Evolutionary conservation across 805 yeast species (phyloP), one percentile per base, ranked within the genome.

Genomic region (Saturnispora mendoncae): DNA sequence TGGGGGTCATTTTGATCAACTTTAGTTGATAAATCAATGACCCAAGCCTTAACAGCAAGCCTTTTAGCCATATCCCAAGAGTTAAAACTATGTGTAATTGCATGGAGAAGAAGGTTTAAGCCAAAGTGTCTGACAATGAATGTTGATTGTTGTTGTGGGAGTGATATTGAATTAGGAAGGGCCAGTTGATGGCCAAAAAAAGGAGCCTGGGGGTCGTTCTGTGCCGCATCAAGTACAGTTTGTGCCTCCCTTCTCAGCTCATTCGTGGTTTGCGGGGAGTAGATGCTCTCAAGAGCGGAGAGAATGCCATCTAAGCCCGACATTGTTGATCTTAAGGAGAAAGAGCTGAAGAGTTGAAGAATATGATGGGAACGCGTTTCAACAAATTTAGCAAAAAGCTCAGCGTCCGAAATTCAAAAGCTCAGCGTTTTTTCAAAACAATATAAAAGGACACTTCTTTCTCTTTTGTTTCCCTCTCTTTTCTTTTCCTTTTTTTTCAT

Each of bases 111-210:
- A 46, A 92, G 62, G 14, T 90, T 78, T 30, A 92, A 66, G 0
- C 98, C 98, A 58, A 78, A 92, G 60, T 94, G 97, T 46, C 95
- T 77, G 19, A 88, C 87, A 21, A 85, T 77, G 33, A 73, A 66
- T 50, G 78, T 66, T 63, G 74, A 66, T 18, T 39, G 33, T 23
- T 28, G 27, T 15, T 30, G 39, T 14, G 39, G 21, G n/a, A 37
- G 18, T 6, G 33, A 30, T 21, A 29, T 23, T 20, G 37, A 18
- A 58, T 77, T 74, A 1, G 75, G 75, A 20, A 75, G 56, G 1
- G 95, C 86, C 44, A 92, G 69, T 57, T 83, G 86, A 61, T 80
- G 90, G 3, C 97, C 97, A 88, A 95, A 86, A 46, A 67, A 75
- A 0, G 98, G 97, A 17, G 94, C 80, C 56, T 88, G 94, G 8